A percentile compares a stretch with the other conserved stretches of the same genome.
Conservation (phyloP, 2,329 filamentous ascomycete genomes). For the Neoascochyta sp. region DNA sequence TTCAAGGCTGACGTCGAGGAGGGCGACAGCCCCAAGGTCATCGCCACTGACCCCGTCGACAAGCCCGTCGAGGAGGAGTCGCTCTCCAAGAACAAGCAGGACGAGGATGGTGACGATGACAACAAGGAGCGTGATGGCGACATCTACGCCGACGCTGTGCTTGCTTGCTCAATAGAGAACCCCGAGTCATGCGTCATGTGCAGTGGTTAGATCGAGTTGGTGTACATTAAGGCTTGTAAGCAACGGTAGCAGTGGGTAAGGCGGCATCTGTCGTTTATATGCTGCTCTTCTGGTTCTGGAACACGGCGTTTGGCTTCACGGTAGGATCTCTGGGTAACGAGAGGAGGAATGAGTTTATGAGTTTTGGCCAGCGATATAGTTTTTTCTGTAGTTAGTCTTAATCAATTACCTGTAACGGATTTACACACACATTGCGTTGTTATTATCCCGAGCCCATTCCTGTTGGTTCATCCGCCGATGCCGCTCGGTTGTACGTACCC, state of each 20-base stretch:
- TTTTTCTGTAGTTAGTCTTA: slow-evolving; percentile 10
- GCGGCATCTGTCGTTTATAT: slow-evolving; percentile 15
- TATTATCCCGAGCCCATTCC: slow-evolving; percentile 2
- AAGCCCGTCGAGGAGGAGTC: slow-evolving; percentile 58
- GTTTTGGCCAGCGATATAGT: slow-evolving; percentile 12
- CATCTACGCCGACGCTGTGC: slow-evolving; percentile 89
- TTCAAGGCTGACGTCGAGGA: slow-evolving; percentile 77
- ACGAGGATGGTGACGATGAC: slow-evolving; percentile 69
- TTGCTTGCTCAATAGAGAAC: slow-evolving; percentile 97
- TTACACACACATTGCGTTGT: neutral
- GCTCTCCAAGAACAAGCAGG: slow-evolving; percentile 59
- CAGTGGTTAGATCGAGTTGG: slow-evolving; percentile 66
- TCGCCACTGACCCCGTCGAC: slow-evolving; percentile 65
- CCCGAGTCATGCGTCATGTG: slow-evolving; percentile 95
- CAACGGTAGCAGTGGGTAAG: slow-evolving; percentile 9
- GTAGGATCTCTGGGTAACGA: slow-evolving; percentile 8
- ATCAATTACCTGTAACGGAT: too few species aligned
- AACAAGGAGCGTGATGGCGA: slow-evolving; percentile 77
- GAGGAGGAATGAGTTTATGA: slow-evolving; percentile 24
- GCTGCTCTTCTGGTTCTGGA: slow-evolving; percentile 7
- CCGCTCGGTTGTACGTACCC: slow-evolving; percentile 5
- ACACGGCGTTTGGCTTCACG: slow-evolving; percentile 12
- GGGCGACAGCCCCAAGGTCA: slow-evolving; percentile 72
- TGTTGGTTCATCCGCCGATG: slow-evolving; percentile 2
- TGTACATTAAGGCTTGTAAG: slow-evolving; percentile 4